Evolutionary conservation across 2,329 filamentous ascomycete species (phyloP), one percentile per base, ranked within the genome.

Genomic region (Endothia cerciana): DNA sequence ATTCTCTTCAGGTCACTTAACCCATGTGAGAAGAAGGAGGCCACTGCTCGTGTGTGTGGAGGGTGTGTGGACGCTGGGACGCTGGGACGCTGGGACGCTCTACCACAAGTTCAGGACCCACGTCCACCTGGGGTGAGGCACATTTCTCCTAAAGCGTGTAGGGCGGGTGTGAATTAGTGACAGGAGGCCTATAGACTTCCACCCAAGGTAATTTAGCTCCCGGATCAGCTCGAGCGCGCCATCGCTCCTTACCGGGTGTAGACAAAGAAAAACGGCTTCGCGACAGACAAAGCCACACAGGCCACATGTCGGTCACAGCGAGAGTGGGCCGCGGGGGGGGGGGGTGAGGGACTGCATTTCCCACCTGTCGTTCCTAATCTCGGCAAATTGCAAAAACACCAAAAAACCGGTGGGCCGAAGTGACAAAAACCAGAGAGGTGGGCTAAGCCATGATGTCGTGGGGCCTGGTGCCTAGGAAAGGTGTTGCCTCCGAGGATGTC

Each of bases 41-140:
- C 10, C 19, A 49, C 45, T 49, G 22, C 0, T 28, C 22, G 10
- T 47, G 19, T 47, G 43, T 47, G 22, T 49, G 45, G 2, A n/a
- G 8, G 17, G 1, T n/a, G 43, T 45, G 11, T n/a, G n/a, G n/a
- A 36, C 25, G 45, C 22, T 51, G 47, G 28, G 47, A 22, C 47
- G 47, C 47, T 51, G n/a, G n/a, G n/a, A 36, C 25, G 45, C 22
- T 51, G 47, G 28, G 47, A 22, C 47, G 47, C 47, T 51, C 25
- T 15, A 15, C 28, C 47, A 51, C 28, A 51, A 22, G 17, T 28
- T 22, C 15, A 15, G 47, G 47, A 13, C 15, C 47, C 22, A 51
- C 47, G 47, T 28, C 47, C 5, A 28, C 17, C 47, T 2, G 5
- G 47, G 47, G 15, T 51, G 22, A 28, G 11, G 47, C 47, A 28